Conservation (phyloP, 1,284 basidiomycete genomes). For the Ceratobasidium theobromae region DNA sequence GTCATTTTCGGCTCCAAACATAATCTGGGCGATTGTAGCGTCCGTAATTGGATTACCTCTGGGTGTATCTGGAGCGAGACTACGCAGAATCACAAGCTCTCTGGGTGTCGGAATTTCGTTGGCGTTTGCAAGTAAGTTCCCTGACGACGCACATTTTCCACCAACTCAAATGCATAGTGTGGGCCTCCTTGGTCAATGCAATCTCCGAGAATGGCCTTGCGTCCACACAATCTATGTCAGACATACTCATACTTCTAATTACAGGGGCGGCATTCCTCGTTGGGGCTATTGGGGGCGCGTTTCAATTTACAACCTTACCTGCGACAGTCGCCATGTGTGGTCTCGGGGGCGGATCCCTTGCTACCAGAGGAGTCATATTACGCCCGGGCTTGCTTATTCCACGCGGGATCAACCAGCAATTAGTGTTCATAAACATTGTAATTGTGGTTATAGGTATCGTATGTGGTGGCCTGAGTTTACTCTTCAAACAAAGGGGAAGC, state of each 20-base stretch:
- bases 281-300: slow-evolving; percentile 16
- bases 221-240: slow-evolving; percentile 25
- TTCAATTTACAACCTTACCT: not conserved
- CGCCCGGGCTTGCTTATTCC: slow-evolving; percentile 26
- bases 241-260: slow-evolving; percentile 24
- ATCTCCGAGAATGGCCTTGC: slow-evolving; percentile 23
- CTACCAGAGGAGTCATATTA: slow-evolving; percentile 6
- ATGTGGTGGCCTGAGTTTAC: slow-evolving; percentile 11
- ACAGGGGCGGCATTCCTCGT: slow-evolving; percentile 20
- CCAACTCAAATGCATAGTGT: not conserved
- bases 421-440: slow-evolving; percentile 22
- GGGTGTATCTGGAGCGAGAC: slow-evolving; percentile 7
- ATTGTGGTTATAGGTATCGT: not conserved
- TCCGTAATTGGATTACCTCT: slow-evolving; percentile 8
- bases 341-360: slow-evolving; percentile 15
- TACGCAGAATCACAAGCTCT: slow-evolving; percentile 23
- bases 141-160: not conserved
- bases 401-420: slow-evolving; percentile 9
- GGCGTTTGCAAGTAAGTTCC: slow-evolving; percentile 25
- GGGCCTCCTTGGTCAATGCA: slow-evolving; percentile 16
- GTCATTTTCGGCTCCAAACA: slow-evolving; percentile 18
- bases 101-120: slow-evolving; percentile 12
- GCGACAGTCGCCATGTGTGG: slow-evolving; percentile 18
- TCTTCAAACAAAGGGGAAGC: slow-evolving; percentile 21
- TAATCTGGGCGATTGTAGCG: slow-evolving; percentile 22